Conservation (phyloP, 169 alveolate genomes). For the Plasmodium coatneyi region DNA sequence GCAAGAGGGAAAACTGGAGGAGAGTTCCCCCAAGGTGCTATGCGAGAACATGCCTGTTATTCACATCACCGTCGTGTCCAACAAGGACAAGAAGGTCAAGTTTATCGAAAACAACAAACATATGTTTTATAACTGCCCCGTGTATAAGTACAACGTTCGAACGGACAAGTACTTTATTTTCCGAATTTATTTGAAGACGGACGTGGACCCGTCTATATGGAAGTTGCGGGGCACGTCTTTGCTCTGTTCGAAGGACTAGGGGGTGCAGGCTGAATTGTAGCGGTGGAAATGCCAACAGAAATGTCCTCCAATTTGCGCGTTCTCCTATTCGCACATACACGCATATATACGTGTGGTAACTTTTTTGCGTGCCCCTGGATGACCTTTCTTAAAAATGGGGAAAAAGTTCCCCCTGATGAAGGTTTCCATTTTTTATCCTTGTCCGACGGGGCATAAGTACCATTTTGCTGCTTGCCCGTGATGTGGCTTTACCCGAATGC, state of each 20-base stretch:
- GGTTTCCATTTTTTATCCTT: background rate
- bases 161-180: constrained; percentile 94
- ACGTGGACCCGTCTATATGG: constrained; percentile 87
- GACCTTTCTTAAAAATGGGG: background rate
- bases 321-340: background rate
- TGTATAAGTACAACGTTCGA: constrained; percentile 94
- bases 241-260: constrained; percentile 84
- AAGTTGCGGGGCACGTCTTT: constrained; percentile 86
- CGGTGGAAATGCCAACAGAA: background rate
- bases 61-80: constrained; percentile 92
- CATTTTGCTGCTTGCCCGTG: background rate
- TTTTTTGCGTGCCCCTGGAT: background rate
- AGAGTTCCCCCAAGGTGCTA: constrained; percentile 90
- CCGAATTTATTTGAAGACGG: constrained; percentile 91
- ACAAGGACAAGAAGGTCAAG: constrained; percentile 89
- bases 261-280: background rate
- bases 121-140: constrained; percentile 93
- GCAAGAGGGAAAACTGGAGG: constrained; percentile 92
- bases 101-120: constrained; percentile 88
- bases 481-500: background rate
- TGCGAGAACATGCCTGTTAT: constrained; percentile 89
- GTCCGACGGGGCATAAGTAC: background rate
- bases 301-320: background rate
- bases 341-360: background rate
- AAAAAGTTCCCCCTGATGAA: background rate